These are phyloP conservation scores for Jackrogersella minutella DNA, from an alignment of 495 filamentous ascomycete species.

Conservation along the genomic window DNA sequence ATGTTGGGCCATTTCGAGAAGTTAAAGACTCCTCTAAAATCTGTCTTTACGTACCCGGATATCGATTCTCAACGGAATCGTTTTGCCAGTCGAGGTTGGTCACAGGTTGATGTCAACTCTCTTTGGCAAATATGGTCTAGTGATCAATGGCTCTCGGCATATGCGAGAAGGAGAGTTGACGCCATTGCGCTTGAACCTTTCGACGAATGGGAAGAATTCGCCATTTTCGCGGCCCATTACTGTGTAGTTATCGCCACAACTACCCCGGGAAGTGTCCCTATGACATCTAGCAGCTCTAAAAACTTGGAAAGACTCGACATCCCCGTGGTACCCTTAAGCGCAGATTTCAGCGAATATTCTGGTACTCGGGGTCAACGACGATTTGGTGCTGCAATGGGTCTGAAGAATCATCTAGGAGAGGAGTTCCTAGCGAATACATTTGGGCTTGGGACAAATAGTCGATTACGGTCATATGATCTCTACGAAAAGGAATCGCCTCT, in stretches of 20 bases:
- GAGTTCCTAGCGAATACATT: constrained; percentile 55
- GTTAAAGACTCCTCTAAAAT: constrained; percentile 76
- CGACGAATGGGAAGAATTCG: constrained; percentile 97
- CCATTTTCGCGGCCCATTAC: constrained; percentile 85
- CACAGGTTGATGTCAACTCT: constrained; percentile 62
- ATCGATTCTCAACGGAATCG: constrained; percentile 68
- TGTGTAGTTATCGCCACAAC: constrained; percentile 74
- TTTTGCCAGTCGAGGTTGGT: constrained; percentile 73
- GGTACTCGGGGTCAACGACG: constrained; percentile 51
- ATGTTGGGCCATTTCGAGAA: constrained; percentile 90
- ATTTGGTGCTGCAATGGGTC: constrained; percentile 49
- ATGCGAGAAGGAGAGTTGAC: constrained; percentile 67
- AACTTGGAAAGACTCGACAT: not conserved
- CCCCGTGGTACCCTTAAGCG: not conserved
- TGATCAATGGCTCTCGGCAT: constrained; percentile 63
- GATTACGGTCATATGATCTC: constrained; percentile 68
- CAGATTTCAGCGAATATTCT: constrained; percentile 39
- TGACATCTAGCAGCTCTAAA: not conserved
- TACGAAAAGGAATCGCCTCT: constrained; percentile 50
- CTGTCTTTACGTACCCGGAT: constrained; percentile 73
- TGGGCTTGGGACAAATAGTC: constrained; percentile 67
- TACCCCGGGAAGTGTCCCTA: not conserved
- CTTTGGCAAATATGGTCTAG: constrained; percentile 85
- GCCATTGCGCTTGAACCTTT: constrained; percentile 82
- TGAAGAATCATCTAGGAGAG: constrained; percentile 32